Base-by-base conservation (phyloP, 148 eudicot species). In the Euryodendron excelsum region DNA sequence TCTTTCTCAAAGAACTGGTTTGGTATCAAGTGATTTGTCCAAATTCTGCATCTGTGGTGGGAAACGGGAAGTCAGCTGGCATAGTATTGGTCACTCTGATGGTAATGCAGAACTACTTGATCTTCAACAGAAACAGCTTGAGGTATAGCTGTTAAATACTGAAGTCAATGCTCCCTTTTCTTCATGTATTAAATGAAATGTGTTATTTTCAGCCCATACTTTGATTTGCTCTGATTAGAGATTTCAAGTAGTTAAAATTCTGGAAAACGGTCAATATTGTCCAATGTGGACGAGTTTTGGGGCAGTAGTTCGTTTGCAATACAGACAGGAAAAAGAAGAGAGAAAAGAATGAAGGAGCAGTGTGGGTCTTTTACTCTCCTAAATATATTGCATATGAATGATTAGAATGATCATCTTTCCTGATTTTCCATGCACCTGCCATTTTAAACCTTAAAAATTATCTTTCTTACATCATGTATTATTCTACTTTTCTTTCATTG, bases 41-140 rank as follows among this genome's bases (percentile, higher is more conserved):
- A 89, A 84, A 53, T 90, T 85, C 69, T 93, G 97, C 83, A 80
- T 86, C 27, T 93, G 99, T 82, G 97, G 97, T 72, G 90, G 94
- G 67, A 85, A 78, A 84, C 82, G 82, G 69, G 78, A 79, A 73
- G 83, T 25, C 33, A 67, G 61, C 37, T 64, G 52, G 75, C 81
- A 68, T 50, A 77, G 31, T 20, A 70, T 60, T 58, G 77, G 11
- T 62, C 60, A 78, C 73, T 72, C 88, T 48, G 50, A 47, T 34
- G 84, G 70, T 53, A 75, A 83, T 73, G 66, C 75, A 67, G 87
- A 72, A 65, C 71, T 91, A 34, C 82, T 86, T 59, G 85, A 86
- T 72, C 77, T 82, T 76, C 97, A 91, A 64, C 93, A 85, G 39
- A 91, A 89, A 79, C 88, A 93, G 82, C 75, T 94, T 75, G 83